Conservation (phyloP, 2,329 filamentous ascomycete species). For the Colletotrichum graminicola region DNA sequence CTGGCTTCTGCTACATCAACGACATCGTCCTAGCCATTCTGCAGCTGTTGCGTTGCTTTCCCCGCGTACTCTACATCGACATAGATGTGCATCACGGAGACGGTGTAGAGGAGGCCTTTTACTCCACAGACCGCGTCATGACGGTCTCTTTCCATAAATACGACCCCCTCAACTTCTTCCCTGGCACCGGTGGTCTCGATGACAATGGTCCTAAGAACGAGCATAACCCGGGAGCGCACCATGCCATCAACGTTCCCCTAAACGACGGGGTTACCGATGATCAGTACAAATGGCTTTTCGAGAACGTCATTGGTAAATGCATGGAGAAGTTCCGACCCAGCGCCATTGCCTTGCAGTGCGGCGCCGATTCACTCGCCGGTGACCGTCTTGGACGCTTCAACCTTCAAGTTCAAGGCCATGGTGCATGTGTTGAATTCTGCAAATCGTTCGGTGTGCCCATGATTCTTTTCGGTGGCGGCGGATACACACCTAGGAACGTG, state of each 20-base stretch:
- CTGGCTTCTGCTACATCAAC: slow-evolving; percentile 98
- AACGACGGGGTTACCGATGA: slow-evolving; percentile 92
- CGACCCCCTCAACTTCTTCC: slow-evolving; percentile 86
- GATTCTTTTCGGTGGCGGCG: slow-evolving; percentile 92
- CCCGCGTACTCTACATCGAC: slow-evolving; percentile 93
- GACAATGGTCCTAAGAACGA: slow-evolving; percentile 87
- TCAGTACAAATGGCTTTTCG: slow-evolving; percentile 88
- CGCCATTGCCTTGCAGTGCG: slow-evolving; percentile 94
- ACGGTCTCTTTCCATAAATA: slow-evolving; percentile 98
- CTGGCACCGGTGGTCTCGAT: slow-evolving; percentile 87
- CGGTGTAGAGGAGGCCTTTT: slow-evolving; percentile 91
- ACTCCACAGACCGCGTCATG: slow-evolving; percentile 89
- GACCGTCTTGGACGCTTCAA: slow-evolving; percentile 97
- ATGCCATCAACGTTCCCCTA: slow-evolving; percentile 90
- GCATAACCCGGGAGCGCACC: slow-evolving; percentile 88
- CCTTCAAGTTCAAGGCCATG: slow-evolving; percentile 94
- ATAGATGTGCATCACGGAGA: slow-evolving; percentile 95
- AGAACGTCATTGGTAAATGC: slow-evolving; percentile 81
- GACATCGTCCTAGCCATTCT: slow-evolving; percentile 96
- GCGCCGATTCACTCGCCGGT: slow-evolving; percentile 92
- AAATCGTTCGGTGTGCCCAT: slow-evolving; percentile 85
- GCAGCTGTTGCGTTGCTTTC: slow-evolving; percentile 83
- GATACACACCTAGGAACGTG: slow-evolving; percentile 96
- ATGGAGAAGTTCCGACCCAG: slow-evolving; percentile 87
- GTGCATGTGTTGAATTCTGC: slow-evolving; percentile 89